These are phyloP conservation scores for Lentinula novae-zelandiae DNA, from an alignment of 1,284 basidiomycete species.

Conservation along the genomic window DNA sequence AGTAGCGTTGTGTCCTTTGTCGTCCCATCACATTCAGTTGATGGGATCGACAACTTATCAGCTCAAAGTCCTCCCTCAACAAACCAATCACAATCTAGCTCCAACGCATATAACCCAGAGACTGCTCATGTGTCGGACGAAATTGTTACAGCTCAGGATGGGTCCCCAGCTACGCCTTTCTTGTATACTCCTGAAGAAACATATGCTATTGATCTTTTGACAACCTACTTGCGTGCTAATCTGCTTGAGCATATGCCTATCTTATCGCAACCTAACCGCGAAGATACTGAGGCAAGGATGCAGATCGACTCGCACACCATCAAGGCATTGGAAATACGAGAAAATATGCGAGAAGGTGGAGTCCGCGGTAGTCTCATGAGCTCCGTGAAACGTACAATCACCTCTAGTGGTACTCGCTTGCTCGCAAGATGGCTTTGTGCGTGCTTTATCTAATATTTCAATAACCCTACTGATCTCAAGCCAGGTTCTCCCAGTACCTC, in stretches of 20 bases:
- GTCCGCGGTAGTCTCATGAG: conserved; percentile 74
- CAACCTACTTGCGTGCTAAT: conserved; percentile 65
- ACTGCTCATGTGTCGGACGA: conserved; percentile 18
- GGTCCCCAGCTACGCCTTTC: conserved; percentile 12
- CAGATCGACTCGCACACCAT: conserved; percentile 91
- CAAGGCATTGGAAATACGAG: conserved; percentile 84
- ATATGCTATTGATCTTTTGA: conserved; percentile 64
- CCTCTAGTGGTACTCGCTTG: conserved; percentile 77
- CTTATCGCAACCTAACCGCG: conserved; percentile 58
- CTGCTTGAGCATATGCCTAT: conserved; percentile 79
- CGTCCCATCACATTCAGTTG: conserved; percentile 14
- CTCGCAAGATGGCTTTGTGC: conserved; percentile 75
- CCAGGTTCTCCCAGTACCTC: conserved; percentile 86
- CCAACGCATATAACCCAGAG: background rate
- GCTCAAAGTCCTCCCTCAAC: background rate
- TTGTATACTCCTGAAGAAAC: conserved; percentile 42
- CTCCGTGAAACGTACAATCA: conserved; percentile 76
- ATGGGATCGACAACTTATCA: background rate
- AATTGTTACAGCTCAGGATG: conserved; percentile 13
- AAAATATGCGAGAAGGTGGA: conserved; percentile 73
- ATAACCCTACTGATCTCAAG: conserved; percentile 11
- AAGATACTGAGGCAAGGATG: conserved; percentile 62
- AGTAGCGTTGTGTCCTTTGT: conserved; percentile 48
- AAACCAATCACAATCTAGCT: background rate
- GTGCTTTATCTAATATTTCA: background rate